Evolutionary conservation across 225 moss, liverwort and hornwort species (phyloP).

Genomic region (Ulota crispa): DNA sequence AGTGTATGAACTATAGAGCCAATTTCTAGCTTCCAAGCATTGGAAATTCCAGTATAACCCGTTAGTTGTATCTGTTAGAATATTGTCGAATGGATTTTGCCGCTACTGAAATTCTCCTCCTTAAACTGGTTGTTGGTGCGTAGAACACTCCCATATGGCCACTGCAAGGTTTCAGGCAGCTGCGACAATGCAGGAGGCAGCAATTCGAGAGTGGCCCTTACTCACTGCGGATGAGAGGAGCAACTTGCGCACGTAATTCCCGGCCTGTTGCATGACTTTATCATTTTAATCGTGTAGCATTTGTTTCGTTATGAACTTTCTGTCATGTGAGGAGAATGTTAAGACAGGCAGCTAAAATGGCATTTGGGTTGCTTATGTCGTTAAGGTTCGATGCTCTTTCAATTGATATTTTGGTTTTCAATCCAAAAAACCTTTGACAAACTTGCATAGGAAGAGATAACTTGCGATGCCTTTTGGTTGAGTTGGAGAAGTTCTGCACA

Average conservation of each 20-base stretch:
- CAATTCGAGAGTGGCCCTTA: slow-evolving; percentile 91
- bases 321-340: not conserved
- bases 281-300: not conserved
- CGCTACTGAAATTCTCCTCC: slow-evolving; percentile 17
- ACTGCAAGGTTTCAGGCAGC: slow-evolving; percentile 98
- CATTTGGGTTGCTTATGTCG: slow-evolving; percentile 6
- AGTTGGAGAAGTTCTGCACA: not conserved
- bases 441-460: not conserved
- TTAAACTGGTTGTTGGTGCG: slow-evolving; percentile 11
- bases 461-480: slow-evolving; percentile 11
- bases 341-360: slow-evolving; percentile 1
- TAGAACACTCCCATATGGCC: slow-evolving; percentile 93
- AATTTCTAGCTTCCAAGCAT: not conserved
- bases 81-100: not conserved
- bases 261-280: slow-evolving; percentile 2
- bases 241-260: slow-evolving; percentile 74
- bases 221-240: slow-evolving; percentile 80
- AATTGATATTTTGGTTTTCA: not conserved
- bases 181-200: slow-evolving; percentile 98
- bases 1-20: not conserved
- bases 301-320: not conserved
- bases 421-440: not conserved
- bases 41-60: not conserved
- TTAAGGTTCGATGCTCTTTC: slow-evolving; percentile 5
- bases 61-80: not conserved